Percentiles rank a stretch among this genome's conserved stretches.
phyloP scores from a whole-genome alignment of 768 basidiomycete species.

The Tulasnella sp. region DNA sequence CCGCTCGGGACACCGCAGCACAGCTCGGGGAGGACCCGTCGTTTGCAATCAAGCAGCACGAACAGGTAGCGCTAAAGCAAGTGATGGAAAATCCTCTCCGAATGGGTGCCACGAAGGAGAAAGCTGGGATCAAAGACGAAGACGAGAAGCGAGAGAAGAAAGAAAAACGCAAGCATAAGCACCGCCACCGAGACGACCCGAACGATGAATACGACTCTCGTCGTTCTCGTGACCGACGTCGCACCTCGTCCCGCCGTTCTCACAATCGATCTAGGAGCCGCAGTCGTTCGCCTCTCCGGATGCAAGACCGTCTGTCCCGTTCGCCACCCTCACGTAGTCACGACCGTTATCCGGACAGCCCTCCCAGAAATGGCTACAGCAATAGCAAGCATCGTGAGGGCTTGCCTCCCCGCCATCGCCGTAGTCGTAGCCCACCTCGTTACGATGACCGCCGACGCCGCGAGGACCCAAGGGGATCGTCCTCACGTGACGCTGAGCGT shows the following conservation, averaged over 20 bases:
- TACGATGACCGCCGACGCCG: constrained; percentile 36
- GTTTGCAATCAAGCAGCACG: constrained; percentile 97
- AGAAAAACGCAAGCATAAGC: constrained; percentile 54
- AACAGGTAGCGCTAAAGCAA: constrained; percentile 89
- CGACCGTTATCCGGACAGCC: constrained; percentile 26
- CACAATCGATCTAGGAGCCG: constrained; percentile 48
- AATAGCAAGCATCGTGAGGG: constrained; percentile 42
- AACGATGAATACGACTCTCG: constrained; percentile 42
- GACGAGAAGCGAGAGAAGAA: constrained; percentile 74
- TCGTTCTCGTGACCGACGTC: constrained; percentile 20
- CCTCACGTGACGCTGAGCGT: constrained; percentile 38
- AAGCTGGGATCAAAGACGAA: constrained; percentile 71
- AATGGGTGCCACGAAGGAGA: constrained; percentile 76
- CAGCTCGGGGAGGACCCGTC: constrained; percentile 97
- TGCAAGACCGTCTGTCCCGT: constrained; percentile 54
- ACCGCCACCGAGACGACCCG: constrained; percentile 35
- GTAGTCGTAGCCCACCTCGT: constrained; percentile 31
- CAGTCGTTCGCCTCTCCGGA: constrained; percentile 52
- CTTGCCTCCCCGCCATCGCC: constrained; percentile 20
- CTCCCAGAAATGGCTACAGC: constrained; percentile 40
- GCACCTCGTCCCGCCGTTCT: constrained; percentile 40
- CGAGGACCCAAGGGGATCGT: constrained; percentile 39
- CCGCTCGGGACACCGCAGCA: constrained; percentile 78
- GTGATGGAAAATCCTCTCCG: constrained; percentile 85
- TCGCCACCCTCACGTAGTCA: constrained; percentile 47